A percentile compares a stretch with the other conserved stretches of the same genome.
phyloP scores from a whole-genome alignment of 2,329 filamentous ascomycete species.

The Aspergillus viridinutans region DNA sequence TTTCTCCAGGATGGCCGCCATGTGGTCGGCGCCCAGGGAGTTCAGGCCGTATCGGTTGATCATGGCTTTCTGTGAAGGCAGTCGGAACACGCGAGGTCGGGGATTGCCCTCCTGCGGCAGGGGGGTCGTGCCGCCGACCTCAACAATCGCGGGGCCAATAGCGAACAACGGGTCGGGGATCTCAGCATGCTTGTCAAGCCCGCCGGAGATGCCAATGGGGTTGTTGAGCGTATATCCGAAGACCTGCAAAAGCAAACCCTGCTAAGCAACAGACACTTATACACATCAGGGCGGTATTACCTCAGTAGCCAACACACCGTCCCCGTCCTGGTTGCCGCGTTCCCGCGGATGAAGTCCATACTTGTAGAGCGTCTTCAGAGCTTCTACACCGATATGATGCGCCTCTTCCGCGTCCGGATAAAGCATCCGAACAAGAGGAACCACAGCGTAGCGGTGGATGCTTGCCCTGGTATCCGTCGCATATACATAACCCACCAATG shows the following conservation, averaged over 20 bases:
- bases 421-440: slow-evolving; percentile 39
- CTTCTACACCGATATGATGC: slow-evolving; percentile 72
- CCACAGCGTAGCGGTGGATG: slow-evolving; percentile 63
- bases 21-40: slow-evolving; percentile 80
- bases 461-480: slow-evolving; percentile 71
- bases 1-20: slow-evolving; percentile 73
- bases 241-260: slow-evolving; percentile 43
- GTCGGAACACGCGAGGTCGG: slow-evolving; percentile 79
- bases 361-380: slow-evolving; percentile 67
- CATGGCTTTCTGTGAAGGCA: slow-evolving; percentile 77
- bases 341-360: slow-evolving; percentile 79
- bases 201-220: slow-evolving; percentile 90
- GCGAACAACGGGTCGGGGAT: slow-evolving; percentile 81
- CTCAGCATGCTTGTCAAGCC: slow-evolving; percentile 90
- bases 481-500: slow-evolving; percentile 59
- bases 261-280: slow-evolving; percentile 1
- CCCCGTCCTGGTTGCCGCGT: slow-evolving; percentile 57
- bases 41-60: slow-evolving; percentile 97
- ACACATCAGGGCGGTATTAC: slow-evolving; percentile 14
- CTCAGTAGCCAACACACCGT: slow-evolving; percentile 53
- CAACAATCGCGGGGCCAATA: slow-evolving; percentile 79
- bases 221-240: slow-evolving; percentile 76
- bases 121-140: slow-evolving; percentile 87
- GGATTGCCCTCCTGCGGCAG: slow-evolving; percentile 84
- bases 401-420: slow-evolving; percentile 67